Base-by-base conservation (phyloP, 1,284 basidiomycete species). In the Cutaneotrichosporon sp. region DNA sequence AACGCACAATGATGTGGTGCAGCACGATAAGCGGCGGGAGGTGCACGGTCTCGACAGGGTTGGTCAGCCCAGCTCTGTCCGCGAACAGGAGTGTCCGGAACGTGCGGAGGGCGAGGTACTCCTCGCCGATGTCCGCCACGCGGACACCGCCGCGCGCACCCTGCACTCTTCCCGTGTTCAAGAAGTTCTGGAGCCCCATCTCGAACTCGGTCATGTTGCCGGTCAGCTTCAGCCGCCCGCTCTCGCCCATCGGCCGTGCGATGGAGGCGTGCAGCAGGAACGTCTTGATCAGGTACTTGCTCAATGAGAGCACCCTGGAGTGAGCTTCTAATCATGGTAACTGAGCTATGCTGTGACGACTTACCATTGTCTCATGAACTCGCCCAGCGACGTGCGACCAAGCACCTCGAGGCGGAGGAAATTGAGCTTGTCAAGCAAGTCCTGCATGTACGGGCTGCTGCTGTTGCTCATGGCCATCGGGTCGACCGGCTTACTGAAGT, bases 161-260 rank as follows among this genome's bases (percentile, higher is more conserved):
- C 83, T 70, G 88, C 83, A 57, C 73, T 22, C 74, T 69, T 4
- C 79, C 80, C 1, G 78, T 78, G 21, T 83, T 83, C 73, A 93
- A 82, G 74, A 96, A 91, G 2, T 89, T 86, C 70, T 87, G 89
- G 60, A 95, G 78, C 0, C 89, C 88, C 77, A 97, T 96, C 81
- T 98, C 96, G 60, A 98, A 85, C 77, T 94, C 91, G 0, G 95
- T 90, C 92, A 97, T 95, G 77, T 98, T 95, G 60, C 88, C 90
- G 61, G 92, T 92, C 65, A 98, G 83, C 79, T 94, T 91, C 40
- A 98, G 84, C 75, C 95, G 95, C 2, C 92, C 91, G 65, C 86
- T 86, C 81, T 98, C 95, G 14, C 90, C 89, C 5, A 97, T 83
- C 0, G 92, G 92, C 69, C 88, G 87, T 13, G 89, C 89, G 61